Percentiles rank a stretch among this genome's conserved stretches.
phyloP scores from a whole-genome alignment of 2,329 filamentous ascomycete genomes.

The Pseudonectria buxi region DNA sequence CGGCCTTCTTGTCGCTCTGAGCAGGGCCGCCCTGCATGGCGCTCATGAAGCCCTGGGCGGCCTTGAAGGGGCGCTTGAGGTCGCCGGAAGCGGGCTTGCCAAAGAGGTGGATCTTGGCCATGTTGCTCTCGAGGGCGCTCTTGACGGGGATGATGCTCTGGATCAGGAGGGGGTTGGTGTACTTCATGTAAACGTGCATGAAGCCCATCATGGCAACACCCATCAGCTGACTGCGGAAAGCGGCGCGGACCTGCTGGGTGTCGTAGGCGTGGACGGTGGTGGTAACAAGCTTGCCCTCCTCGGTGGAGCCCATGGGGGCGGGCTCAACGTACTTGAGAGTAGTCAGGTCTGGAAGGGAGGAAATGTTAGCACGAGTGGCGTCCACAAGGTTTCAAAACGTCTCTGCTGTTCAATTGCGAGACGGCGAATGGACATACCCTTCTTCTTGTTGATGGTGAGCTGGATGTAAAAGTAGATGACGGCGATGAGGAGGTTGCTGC shows the following conservation, averaged over 20 bases:
- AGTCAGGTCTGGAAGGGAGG: slow-evolving; percentile 66
- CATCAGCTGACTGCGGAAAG: slow-evolving; percentile 90
- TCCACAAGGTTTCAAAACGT: not conserved
- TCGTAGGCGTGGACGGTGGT: slow-evolving; percentile 97
- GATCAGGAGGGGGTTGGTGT: slow-evolving; percentile 98
- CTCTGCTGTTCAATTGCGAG: too few species aligned
- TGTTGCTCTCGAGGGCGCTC: slow-evolving; percentile 88
- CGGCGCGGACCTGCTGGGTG: slow-evolving; percentile 70
- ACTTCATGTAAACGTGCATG: slow-evolving; percentile 99
- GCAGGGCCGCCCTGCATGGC: slow-evolving; percentile 65
- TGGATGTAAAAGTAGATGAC: slow-evolving; percentile 81
- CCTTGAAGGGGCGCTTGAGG: slow-evolving; percentile 94
- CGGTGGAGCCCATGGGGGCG: slow-evolving; percentile 82
- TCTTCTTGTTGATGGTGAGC: slow-evolving; percentile 87
- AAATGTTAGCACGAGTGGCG: slow-evolving; percentile 8
- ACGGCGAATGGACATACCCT: slow-evolving; percentile 55
- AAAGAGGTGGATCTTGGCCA: slow-evolving; percentile 91
- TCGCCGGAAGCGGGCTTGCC: slow-evolving; percentile 83
- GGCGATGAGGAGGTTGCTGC: slow-evolving; percentile 74
- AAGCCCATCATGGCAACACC: slow-evolving; percentile 96
- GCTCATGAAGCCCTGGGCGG: slow-evolving; percentile 72
- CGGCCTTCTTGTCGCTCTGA: slow-evolving; percentile 87
- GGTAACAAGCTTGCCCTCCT: slow-evolving; percentile 93
- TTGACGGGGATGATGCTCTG: slow-evolving; percentile 98
- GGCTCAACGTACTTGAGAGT: slow-evolving; percentile 99